These are phyloP conservation scores for Mycena galericulata DNA, from an alignment of 768 basidiomycete genomes.

Conservation along the genomic window DNA sequence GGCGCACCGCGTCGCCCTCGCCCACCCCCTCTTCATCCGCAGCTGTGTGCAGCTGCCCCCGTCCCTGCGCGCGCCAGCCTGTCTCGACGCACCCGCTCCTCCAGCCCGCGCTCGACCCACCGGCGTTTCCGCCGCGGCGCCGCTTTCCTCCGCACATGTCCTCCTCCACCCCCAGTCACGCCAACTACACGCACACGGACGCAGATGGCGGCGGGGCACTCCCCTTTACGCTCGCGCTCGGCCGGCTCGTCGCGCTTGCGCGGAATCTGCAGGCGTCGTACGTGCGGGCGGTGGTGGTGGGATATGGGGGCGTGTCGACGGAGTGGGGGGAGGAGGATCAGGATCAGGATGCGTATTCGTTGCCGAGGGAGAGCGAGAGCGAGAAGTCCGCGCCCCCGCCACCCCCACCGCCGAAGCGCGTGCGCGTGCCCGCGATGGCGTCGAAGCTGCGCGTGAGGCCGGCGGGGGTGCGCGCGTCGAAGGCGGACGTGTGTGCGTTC, in stretches of 20 bases:
- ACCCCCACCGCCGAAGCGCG: not conserved
- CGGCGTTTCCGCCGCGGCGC: too few relatives aligned
- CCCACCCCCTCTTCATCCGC: not conserved
- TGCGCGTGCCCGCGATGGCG: not conserved
- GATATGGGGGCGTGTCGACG: conserved; percentile 24
- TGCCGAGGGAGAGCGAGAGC: not conserved
- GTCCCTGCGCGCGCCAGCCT: not conserved
- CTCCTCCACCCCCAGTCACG: not conserved
- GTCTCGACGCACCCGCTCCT: conserved; percentile 1
- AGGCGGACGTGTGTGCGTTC: conserved; percentile 18
- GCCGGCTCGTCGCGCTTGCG: conserved; percentile 29
- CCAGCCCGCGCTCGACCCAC: conserved; percentile 1
- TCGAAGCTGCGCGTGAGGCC: not conserved
- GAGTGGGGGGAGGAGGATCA: conserved; percentile 1
- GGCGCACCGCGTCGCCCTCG: conserved; percentile 26
- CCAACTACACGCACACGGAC: not conserved
- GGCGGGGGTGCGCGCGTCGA: conserved; percentile 2
- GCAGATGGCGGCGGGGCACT: not conserved
- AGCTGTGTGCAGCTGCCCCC: not conserved
- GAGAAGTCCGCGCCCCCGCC: not conserved
- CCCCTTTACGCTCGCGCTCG: conserved; percentile 17
- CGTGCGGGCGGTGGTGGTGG: conserved; percentile 32
- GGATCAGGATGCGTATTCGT: not conserved
- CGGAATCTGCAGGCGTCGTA: conserved; percentile 30
- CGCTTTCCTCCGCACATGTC: too few relatives aligned